A percentile compares a stretch with the other conserved stretches of the same genome.
Evolutionary conservation across 768 basidiomycete species (phyloP).

Genomic region (Dioszegia crocea): DNA sequence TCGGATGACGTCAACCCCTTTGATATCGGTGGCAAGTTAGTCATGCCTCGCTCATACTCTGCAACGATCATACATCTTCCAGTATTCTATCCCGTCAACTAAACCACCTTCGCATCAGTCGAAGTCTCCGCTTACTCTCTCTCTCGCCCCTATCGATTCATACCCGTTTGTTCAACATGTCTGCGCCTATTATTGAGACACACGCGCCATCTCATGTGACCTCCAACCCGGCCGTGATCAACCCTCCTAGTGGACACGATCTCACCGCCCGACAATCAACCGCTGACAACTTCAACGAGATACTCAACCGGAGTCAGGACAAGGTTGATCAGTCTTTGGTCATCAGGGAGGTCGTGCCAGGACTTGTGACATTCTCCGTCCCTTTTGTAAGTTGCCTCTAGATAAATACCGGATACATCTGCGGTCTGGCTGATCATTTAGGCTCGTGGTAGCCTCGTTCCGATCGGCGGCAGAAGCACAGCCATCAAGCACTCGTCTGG

Average conservation of each 20-base stretch:
- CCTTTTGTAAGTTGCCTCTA: conserved; percentile 47
- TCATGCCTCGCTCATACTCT: too few species aligned
- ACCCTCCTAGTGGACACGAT: neutral
- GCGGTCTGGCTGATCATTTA: conserved; percentile 45
- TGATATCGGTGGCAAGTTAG: too few species aligned
- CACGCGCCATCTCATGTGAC: conserved; percentile 3
- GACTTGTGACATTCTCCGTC: conserved; percentile 49
- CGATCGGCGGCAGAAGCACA: conserved; percentile 77
- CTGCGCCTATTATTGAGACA: neutral
- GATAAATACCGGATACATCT: neutral
- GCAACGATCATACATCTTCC: too few species aligned
- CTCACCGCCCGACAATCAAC: neutral
- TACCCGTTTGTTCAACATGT: neutral
- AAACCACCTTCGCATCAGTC: neutral
- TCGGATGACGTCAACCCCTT: too few species aligned
- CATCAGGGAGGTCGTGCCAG: conserved; percentile 45
- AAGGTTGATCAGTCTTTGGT: conserved; percentile 41
- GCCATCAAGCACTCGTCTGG: conserved; percentile 61
- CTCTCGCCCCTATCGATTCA: neutral
- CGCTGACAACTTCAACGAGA: neutral
- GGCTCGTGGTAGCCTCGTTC: conserved; percentile 62
- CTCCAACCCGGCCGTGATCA: neutral
- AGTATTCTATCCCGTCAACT: neutral
- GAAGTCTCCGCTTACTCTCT: too few species aligned
- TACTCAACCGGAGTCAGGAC: conserved; percentile 12